These are phyloP conservation scores for Cytospora paraplurivora DNA, from an alignment of 2,329 filamentous ascomycete genomes.

Conservation along the genomic window DNA sequence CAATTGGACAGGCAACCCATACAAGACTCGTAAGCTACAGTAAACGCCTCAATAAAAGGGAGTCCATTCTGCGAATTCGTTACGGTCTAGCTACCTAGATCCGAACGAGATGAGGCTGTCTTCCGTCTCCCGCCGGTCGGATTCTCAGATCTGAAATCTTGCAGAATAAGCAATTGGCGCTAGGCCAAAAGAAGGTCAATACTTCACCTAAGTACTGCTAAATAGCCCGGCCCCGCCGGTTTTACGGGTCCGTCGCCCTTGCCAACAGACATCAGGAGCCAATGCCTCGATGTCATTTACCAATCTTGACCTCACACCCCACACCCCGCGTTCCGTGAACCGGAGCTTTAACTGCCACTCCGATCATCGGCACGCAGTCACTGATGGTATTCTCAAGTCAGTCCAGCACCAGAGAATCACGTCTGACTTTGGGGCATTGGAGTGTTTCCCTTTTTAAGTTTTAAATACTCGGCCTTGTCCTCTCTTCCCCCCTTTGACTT, in stretches of 20 bases:
- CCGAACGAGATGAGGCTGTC: neutral
- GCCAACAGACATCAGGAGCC: conserved; percentile 27
- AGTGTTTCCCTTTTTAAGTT: neutral
- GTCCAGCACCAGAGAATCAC: conserved; percentile 4
- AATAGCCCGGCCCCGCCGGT: conserved; percentile 3
- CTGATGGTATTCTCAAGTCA: conserved; percentile 13
- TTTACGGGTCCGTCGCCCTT: conserved; percentile 7
- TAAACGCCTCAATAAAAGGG: too few relatives aligned
- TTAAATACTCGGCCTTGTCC: neutral
- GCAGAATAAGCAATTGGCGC: neutral
- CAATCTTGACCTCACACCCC: conserved; percentile 35
- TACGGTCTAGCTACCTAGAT: neutral
- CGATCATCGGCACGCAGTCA: conserved; percentile 37
- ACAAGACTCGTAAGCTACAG: neutral
- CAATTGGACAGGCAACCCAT: neutral
- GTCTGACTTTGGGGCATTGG: neutral
- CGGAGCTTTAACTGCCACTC: conserved; percentile 36
- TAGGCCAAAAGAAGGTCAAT: neutral
- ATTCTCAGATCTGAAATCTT: neutral
- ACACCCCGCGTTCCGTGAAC: conserved; percentile 43
- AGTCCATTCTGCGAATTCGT: too few relatives aligned
- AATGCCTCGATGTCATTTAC: conserved; percentile 37
- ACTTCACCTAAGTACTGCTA: neutral
- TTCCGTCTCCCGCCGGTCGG: neutral
- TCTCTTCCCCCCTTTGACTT: neutral